phyloP scores from a whole-genome alignment of 1,284 basidiomycete genomes.

The Pseudozyma thailandica region DNA sequence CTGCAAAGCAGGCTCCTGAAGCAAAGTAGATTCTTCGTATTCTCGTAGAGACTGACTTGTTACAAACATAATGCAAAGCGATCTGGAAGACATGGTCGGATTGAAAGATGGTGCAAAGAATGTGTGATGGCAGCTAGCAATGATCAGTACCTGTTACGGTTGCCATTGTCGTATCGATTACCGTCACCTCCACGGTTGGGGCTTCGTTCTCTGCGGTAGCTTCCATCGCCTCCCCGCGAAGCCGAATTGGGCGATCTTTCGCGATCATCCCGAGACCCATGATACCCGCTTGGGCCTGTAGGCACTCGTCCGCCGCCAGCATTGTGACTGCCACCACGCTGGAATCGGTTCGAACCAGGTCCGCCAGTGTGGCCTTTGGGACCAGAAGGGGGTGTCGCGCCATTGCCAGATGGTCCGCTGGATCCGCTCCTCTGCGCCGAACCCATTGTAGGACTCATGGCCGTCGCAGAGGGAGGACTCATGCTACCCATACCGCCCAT shows the following conservation, averaged over 20 bases:
- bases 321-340: slow-evolving; percentile 21
- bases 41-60: not conserved
- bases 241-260: slow-evolving; percentile 36
- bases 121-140: not conserved
- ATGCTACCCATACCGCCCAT: slow-evolving; percentile 52
- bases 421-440: slow-evolving; percentile 19
- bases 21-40: slow-evolving; percentile 3
- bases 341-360: slow-evolving; percentile 1
- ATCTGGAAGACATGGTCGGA: not conserved
- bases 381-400: not conserved
- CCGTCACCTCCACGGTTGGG: slow-evolving; percentile 14
- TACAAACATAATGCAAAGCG: not conserved
- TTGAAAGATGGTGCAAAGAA: not conserved
- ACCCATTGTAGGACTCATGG: slow-evolving; percentile 52
- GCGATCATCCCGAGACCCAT: slow-evolving; percentile 8
- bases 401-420: slow-evolving; percentile 11
- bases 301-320: slow-evolving; percentile 4
- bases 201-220: slow-evolving; percentile 33
- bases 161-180: slow-evolving; percentile 27
- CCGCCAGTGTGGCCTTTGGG: not conserved
- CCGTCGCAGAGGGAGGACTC: slow-evolving; percentile 17
- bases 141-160: slow-evolving; percentile 34
- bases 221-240: not conserved
- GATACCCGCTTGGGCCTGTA: slow-evolving; percentile 2
- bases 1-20: slow-evolving; percentile 21